A percentile compares a stretch with the other conserved stretches of the same genome.
Evolutionary conservation across 805 yeast genomes (phyloP).

Genomic region (Saccharomycopsis fodiens): DNA sequence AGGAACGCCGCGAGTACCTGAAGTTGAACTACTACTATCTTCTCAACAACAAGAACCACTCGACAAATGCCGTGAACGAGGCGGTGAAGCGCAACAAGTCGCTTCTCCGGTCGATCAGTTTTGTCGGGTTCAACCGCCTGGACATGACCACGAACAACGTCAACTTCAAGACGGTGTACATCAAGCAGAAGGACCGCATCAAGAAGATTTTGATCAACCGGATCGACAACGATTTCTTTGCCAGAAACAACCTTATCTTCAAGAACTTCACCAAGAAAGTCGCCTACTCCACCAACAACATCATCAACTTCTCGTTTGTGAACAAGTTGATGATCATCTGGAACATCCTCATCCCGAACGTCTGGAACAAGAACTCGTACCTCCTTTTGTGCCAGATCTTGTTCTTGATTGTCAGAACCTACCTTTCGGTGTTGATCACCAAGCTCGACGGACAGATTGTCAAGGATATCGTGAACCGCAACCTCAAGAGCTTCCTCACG

Average conservation of each 20-base stretch:
- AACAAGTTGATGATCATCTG: constrained; percentile 70
- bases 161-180: constrained; percentile 18
- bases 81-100: constrained; percentile 15
- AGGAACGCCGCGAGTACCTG: constrained; percentile 16
- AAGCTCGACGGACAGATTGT: constrained; percentile 89
- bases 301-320: constrained; percentile 53
- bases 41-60: constrained; percentile 8
- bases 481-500: constrained; percentile 62
- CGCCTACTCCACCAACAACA: constrained; percentile 3
- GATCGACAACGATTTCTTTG: constrained; percentile 18
- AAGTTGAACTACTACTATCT: constrained; percentile 17
- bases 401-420: constrained; percentile 74
- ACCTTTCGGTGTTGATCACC: constrained; percentile 79
- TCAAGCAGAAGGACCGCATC: constrained; percentile 15
- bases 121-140: constrained; percentile 16
- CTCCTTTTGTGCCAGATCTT: constrained; percentile 63
- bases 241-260: constrained; percentile 15
- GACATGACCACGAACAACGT: constrained; percentile 8
- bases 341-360: constrained; percentile 72
- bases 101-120: constrained; percentile 15
- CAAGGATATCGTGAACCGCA: constrained; percentile 76
- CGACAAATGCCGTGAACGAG: background rate
- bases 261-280: constrained; percentile 15
- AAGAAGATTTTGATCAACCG: constrained; percentile 19
- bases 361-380: constrained; percentile 58